Evolutionary conservation across 2,329 filamentous ascomycete genomes (phyloP).

Genomic region (Fusarium avenaceum): DNA sequence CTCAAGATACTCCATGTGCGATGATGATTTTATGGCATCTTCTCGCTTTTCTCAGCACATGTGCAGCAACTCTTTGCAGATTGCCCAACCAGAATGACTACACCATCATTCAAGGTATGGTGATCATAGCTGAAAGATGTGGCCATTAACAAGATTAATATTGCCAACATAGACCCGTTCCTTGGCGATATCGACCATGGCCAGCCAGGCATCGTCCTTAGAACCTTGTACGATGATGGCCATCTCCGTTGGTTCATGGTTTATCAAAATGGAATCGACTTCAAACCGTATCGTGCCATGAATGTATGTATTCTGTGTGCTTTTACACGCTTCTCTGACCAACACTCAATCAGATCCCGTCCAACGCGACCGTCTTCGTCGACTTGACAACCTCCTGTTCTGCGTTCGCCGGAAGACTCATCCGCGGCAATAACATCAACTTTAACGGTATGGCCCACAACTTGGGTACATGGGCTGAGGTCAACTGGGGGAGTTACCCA

Average conservation of each 20-base stretch:
- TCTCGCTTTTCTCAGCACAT: neutral
- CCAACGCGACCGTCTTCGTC: conserved; percentile 39
- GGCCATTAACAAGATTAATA: neutral
- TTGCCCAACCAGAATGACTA: conserved; percentile 21
- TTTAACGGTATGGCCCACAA: conserved; percentile 35
- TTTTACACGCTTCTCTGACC: accelerated
- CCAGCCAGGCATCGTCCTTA: conserved; percentile 32
- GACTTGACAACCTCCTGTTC: conserved; percentile 25
- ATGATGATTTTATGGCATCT: neutral
- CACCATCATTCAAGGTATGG: conserved; percentile 31
- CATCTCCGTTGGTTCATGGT: conserved; percentile 38
- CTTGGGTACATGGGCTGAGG: conserved; percentile 39
- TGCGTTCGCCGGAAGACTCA: conserved; percentile 35
- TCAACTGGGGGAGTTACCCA: conserved; percentile 39
- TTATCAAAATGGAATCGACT: conserved; percentile 41
- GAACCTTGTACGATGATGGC: conserved; percentile 13
- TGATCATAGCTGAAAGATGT: neutral
- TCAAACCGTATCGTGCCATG: conserved; percentile 42
- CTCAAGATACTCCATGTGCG: neutral
- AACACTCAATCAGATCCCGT: conserved; percentile 6
- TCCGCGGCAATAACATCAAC: conserved; percentile 31
- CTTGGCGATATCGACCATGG: conserved; percentile 32
- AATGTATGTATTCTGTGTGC: conserved; percentile 5
- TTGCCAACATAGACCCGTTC: conserved; percentile 28
- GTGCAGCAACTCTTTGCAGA: neutral